phyloP scores from a whole-genome alignment of 345 rosid genomes.

The Pistacia vera region DNA sequence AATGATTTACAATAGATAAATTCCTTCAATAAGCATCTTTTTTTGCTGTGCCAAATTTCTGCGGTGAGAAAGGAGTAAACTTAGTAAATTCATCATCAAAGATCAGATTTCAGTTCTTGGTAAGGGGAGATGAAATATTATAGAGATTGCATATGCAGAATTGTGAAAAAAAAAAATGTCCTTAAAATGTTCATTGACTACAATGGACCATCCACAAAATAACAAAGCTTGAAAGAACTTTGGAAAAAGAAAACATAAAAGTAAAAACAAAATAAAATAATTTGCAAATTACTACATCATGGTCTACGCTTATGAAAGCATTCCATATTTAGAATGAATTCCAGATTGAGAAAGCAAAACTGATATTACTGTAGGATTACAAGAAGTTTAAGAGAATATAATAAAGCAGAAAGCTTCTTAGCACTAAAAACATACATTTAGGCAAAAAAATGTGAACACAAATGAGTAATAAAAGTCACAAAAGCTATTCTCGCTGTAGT shows the following conservation, averaged over 20 bases:
- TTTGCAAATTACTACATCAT: slow-evolving; percentile 4
- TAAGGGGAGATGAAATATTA: background rate
- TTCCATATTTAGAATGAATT: background rate
- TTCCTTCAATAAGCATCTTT: slow-evolving; percentile 84
- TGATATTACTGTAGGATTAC: background rate
- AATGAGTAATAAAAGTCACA: background rate
- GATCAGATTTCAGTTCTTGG: background rate
- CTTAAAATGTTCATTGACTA: background rate
- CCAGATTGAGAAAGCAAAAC: background rate
- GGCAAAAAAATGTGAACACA: background rate
- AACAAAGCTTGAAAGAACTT: background rate
- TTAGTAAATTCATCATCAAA: background rate
- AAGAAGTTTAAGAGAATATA: background rate
- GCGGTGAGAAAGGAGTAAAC: slow-evolving; percentile 21
- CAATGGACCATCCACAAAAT: background rate
- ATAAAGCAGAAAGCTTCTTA: background rate
- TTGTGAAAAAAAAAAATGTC: background rate
- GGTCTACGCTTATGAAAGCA: background rate
- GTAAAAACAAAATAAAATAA: background rate
- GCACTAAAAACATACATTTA: background rate
- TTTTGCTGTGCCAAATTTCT: slow-evolving; percentile 95
- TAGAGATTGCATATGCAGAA: background rate
- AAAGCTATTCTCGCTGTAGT: slow-evolving; percentile 68
- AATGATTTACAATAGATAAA: background rate
- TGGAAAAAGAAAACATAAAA: background rate